A percentile compares a stretch with the other conserved stretches of the same genome.
Conservation (phyloP, 2,329 filamentous ascomycete genomes). For the Aspergillus sp. region DNA sequence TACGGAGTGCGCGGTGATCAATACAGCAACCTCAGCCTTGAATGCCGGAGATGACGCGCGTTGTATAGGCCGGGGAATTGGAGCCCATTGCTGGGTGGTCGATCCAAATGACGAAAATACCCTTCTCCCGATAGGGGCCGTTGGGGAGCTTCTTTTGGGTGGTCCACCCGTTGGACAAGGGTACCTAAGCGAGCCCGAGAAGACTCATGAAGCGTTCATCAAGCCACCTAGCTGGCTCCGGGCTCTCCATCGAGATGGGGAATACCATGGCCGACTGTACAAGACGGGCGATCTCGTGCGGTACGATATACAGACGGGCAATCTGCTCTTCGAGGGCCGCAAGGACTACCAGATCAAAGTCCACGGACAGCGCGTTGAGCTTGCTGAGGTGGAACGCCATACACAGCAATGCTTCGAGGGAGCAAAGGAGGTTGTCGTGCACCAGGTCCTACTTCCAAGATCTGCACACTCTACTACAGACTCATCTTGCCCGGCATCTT, state of each 20-base stretch:
- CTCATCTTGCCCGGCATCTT: no score
- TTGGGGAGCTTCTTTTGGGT: neutral
- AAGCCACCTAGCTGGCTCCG: neutral
- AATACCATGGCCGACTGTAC: neutral
- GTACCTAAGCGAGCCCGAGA: neutral
- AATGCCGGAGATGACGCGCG: neutral
- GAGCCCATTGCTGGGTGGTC: neutral
- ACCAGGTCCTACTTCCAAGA: neutral
- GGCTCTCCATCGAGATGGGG: neutral
- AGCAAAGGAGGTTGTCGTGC: neutral
- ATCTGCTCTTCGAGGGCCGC: conserved; percentile 40
- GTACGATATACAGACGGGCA: neutral
- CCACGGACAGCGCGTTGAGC: conserved; percentile 49
- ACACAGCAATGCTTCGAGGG: neutral
- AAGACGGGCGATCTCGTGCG: neutral
- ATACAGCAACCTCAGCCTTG: neutral
- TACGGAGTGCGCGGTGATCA: neutral
- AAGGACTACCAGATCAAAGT: conserved; percentile 62
- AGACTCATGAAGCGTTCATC: neutral
- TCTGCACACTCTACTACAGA: neutral
- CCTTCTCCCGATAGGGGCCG: neutral
- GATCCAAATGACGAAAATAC: neutral
- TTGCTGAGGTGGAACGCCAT: conserved; percentile 5
- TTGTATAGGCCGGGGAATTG: neutral
- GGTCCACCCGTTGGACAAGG: neutral